These are phyloP conservation scores for Astragalus glycyphyllos DNA, from an alignment of 306 rosid species.

Conservation along the genomic window DNA sequence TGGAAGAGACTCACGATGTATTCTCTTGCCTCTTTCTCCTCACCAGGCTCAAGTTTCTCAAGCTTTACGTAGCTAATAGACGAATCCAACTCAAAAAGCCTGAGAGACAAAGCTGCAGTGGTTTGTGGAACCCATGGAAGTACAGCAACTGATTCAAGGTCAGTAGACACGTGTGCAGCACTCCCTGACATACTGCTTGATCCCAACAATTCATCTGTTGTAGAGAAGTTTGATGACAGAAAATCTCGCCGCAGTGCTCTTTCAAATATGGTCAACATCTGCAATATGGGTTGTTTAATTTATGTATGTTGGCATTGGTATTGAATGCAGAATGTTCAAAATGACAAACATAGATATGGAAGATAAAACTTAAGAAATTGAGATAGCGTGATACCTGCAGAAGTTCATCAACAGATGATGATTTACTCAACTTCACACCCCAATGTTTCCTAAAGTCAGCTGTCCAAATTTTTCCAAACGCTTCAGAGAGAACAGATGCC, in stretches of 20 bases:
- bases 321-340: conserved; percentile 6
- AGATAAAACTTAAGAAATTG: conserved; percentile 29
- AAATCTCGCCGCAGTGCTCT: conserved; percentile 69
- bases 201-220: conserved; percentile 76
- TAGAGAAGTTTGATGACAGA: conserved; percentile 68
- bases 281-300: conserved; percentile 45
- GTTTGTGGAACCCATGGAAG: conserved; percentile 97
- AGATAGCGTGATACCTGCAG: conserved; percentile 63
- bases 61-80: conserved; percentile 60
- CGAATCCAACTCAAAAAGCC: conserved; percentile 85
- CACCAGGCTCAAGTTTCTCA: conserved; percentile 63
- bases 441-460: conserved; percentile 68
- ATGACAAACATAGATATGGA: conserved; percentile 9
- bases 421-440: conserved; percentile 72
- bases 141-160: conserved; percentile 57
- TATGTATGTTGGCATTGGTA: conserved; percentile 5
- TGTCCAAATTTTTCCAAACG: conserved; percentile 79
- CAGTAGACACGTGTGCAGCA: conserved; percentile 51
- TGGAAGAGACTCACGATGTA: conserved; percentile 55
- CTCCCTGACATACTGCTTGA: conserved; percentile 48
- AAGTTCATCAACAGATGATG: conserved; percentile 77
- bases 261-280: conserved; percentile 82
- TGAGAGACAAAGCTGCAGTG: conserved; percentile 82
- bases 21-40: conserved; percentile 57
- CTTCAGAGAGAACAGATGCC: conserved; percentile 82